phyloP scores from a whole-genome alignment of 2,329 filamentous ascomycete species.

The Neurospora crassa region DNA sequence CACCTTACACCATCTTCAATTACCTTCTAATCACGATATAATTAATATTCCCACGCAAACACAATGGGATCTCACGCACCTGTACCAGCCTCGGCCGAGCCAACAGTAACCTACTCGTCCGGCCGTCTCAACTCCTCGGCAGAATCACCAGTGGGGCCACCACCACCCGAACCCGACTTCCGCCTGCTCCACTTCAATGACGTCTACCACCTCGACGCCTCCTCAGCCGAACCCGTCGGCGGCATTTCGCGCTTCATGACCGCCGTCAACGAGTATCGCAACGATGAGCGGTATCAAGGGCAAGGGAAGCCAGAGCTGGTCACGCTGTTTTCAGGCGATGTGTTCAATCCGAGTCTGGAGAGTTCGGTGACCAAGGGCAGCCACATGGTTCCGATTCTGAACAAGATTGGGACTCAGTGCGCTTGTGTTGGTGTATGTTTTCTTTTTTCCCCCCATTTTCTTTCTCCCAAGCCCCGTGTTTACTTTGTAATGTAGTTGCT shows the following conservation, averaged over 20 bases:
- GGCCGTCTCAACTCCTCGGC: constrained; percentile 12
- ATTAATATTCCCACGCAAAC: background rate
- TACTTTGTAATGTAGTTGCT: no score
- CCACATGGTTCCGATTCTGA: constrained; percentile 84
- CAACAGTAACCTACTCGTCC: constrained; percentile 26
- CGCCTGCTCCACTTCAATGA: constrained; percentile 89
- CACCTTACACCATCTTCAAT: background rate
- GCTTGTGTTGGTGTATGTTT: constrained; percentile 60
- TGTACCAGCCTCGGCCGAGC: constrained; percentile 8
- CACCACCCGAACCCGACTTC: constrained; percentile 47
- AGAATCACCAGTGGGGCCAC: constrained; percentile 11
- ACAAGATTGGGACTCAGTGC: constrained; percentile 65
- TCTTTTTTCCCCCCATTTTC: no score
- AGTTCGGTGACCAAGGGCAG: constrained; percentile 80
- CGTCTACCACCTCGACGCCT: constrained; percentile 76
- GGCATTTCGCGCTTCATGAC: constrained; percentile 75
- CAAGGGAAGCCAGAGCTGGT: constrained; percentile 53
- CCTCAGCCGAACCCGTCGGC: constrained; percentile 72
- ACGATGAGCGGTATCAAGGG: constrained; percentile 43
- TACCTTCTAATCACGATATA: background rate
- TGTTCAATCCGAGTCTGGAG: constrained; percentile 84
- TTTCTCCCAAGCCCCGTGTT: no score
- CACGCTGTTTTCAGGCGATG: constrained; percentile 85
- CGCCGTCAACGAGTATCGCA: constrained; percentile 64
- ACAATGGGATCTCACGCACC: constrained; percentile 10